phyloP scores from a whole-genome alignment of 139 green algal species.

The Chlamydomonas sp. region DNA sequence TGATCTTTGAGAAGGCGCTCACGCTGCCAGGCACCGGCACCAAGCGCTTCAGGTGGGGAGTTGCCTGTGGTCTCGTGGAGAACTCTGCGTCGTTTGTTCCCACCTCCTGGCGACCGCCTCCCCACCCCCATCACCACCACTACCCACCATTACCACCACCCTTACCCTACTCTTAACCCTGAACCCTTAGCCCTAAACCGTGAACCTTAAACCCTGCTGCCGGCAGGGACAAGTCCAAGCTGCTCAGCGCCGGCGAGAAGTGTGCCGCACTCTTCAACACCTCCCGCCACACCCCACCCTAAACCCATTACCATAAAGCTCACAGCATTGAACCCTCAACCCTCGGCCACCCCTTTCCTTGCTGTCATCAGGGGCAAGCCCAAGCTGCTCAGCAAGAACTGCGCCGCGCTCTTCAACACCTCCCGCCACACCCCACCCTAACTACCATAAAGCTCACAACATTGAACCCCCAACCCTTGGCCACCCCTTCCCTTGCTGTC shows the following conservation, averaged over 20 bases:
- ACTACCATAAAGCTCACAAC: background rate
- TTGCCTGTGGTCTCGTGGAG: no score
- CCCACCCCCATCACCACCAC: no score
- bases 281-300: no score
- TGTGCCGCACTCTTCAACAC: no score
- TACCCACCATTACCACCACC: background rate
- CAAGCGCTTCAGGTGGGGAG: slow-evolving; percentile 57
- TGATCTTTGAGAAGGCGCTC: slow-evolving; percentile 60
- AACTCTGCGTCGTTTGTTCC: no score
- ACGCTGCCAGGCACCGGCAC: slow-evolving; percentile 67
- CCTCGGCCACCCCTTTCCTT: background rate
- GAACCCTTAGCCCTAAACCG: no score
- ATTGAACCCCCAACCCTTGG: background rate
- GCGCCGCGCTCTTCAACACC: background rate
- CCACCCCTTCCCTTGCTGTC: background rate
- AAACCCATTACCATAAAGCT: no score
- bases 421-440: background rate
- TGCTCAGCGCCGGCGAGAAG: no score
- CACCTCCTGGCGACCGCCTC: no score
- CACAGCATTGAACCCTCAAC: no score
- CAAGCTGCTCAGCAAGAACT: background rate
- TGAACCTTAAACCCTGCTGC: no score
- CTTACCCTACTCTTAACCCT: background rate
- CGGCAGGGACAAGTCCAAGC: no score
- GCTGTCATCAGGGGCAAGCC: background rate